phyloP scores from a whole-genome alignment of 1,139 yeast species.

The Taphrina populina region DNA sequence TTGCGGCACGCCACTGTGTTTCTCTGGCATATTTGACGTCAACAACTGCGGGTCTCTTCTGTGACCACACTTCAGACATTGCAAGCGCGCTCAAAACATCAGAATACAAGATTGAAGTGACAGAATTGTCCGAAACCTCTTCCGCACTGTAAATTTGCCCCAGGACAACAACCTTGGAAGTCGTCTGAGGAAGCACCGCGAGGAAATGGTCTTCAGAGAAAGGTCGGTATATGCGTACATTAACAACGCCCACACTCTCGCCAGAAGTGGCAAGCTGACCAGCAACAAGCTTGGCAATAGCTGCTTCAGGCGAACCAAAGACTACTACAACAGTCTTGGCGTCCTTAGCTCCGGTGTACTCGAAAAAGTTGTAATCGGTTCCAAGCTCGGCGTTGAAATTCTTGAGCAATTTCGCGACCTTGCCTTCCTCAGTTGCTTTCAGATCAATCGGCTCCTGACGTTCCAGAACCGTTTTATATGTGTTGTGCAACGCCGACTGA shows the following conservation, averaged over 20 bases:
- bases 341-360: slow-evolving; percentile 61
- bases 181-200: slow-evolving; percentile 57
- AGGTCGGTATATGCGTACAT: slow-evolving; percentile 76
- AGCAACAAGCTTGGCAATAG: slow-evolving; percentile 54
- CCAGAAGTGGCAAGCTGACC: slow-evolving; percentile 45
- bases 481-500: slow-evolving; percentile 48
- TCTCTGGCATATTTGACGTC: slow-evolving; percentile 43
- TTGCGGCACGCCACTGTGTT: slow-evolving; percentile 28
- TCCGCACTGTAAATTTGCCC: slow-evolving; percentile 52
- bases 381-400: slow-evolving; percentile 61
- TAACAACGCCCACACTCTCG: slow-evolving; percentile 60
- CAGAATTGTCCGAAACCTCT: slow-evolving; percentile 44
- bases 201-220: slow-evolving; percentile 65
- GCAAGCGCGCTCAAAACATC: slow-evolving; percentile 67
- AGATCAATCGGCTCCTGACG: slow-evolving; percentile 33
- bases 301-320: slow-evolving; percentile 69
- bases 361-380: slow-evolving; percentile 63
- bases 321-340: slow-evolving; percentile 74
- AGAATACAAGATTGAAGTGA: slow-evolving; percentile 52
- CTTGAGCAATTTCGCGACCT: slow-evolving; percentile 37
- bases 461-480: slow-evolving; percentile 38
- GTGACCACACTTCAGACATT: slow-evolving; percentile 36
- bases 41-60: slow-evolving; percentile 35
- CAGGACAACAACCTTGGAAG: slow-evolving; percentile 63
- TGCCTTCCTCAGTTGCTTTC: slow-evolving; percentile 37